These are phyloP conservation scores for Forsythia suspensa DNA, from an alignment of 257 asterid species.

Conservation along the genomic window DNA sequence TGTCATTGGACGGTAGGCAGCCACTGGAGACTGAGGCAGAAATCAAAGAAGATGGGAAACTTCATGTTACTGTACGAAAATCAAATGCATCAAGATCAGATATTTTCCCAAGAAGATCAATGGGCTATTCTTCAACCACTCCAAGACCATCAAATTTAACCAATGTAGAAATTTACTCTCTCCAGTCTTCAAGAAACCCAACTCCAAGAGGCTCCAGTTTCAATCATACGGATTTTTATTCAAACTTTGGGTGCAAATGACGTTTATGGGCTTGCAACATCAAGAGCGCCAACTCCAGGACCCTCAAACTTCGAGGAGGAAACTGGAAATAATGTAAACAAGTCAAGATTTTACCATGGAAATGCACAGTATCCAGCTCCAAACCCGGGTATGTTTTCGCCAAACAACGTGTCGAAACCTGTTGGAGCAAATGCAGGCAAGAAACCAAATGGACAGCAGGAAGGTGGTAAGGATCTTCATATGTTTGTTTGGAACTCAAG, in stretches of 20 bases:
- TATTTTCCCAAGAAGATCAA: slow-evolving; percentile 63
- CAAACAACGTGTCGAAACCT: slow-evolving; percentile 37
- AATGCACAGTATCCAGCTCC: slow-evolving; percentile 62
- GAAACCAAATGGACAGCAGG: slow-evolving; percentile 48
- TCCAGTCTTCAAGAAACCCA: slow-evolving; percentile 74
- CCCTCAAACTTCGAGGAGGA: slow-evolving; percentile 80
- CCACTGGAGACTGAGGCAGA: slow-evolving; percentile 1
- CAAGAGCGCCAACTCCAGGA: slow-evolving; percentile 72
- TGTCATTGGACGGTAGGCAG: too few relatives aligned
- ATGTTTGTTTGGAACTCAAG: slow-evolving; percentile 98
- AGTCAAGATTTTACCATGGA: slow-evolving; percentile 51
- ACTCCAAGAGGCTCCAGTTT: slow-evolving; percentile 90
- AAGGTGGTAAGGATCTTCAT: slow-evolving; percentile 66
- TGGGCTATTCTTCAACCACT: slow-evolving; percentile 55
- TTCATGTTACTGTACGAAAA: slow-evolving; percentile 73
- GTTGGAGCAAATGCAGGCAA: slow-evolving; percentile 34
- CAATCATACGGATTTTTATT: slow-evolving; percentile 72
- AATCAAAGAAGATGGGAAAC: slow-evolving; percentile 67
- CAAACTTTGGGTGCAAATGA: slow-evolving; percentile 45
- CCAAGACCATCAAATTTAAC: slow-evolving; percentile 78
- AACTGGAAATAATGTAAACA: slow-evolving; percentile 28
- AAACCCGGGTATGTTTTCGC: slow-evolving; percentile 78
- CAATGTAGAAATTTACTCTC: slow-evolving; percentile 82
- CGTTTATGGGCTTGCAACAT: slow-evolving; percentile 47
- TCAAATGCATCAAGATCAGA: slow-evolving; percentile 84